phyloP scores from a whole-genome alignment of 768 basidiomycete genomes.

The Dioszegia crocea region DNA sequence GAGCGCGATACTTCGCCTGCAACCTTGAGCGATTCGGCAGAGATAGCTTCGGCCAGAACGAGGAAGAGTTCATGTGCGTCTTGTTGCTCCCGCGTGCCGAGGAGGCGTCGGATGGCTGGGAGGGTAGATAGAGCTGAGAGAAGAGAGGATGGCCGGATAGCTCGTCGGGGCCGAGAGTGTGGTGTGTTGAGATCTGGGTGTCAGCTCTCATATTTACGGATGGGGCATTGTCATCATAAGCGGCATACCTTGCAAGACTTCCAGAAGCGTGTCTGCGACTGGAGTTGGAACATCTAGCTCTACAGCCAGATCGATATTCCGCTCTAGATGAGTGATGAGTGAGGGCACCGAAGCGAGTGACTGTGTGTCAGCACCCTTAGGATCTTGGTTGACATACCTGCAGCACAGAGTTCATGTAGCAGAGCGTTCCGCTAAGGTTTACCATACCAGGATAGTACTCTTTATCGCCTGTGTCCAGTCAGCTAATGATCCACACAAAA shows the following conservation, averaged over 20 bases:
- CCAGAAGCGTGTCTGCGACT: constrained; percentile 73
- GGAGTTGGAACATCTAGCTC: constrained; percentile 76
- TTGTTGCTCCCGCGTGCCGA: constrained; percentile 89
- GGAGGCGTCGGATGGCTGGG: constrained; percentile 51
- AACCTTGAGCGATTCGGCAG: constrained; percentile 72
- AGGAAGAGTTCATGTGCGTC: constrained; percentile 98
- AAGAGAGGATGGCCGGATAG: constrained; percentile 69
- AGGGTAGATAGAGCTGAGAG: constrained; percentile 63
- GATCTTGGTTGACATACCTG: constrained; percentile 56
- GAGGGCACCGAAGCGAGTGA: constrained; percentile 82
- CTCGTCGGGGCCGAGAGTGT: constrained; percentile 52
- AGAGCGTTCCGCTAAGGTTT: constrained; percentile 92
- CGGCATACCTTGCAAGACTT: constrained; percentile 70
- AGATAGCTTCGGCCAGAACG: constrained; percentile 81
- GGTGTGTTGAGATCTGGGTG: constrained; percentile 50
- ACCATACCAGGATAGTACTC: constrained; percentile 78
- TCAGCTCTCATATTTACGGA: too few species aligned
- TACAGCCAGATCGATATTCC: constrained; percentile 71
- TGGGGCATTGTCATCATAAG: too few species aligned
- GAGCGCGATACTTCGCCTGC: constrained; percentile 68
- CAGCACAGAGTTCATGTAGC: constrained; percentile 94
- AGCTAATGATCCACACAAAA: background rate
- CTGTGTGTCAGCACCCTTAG: constrained; percentile 51
- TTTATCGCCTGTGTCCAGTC: background rate
- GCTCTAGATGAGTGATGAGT: constrained; percentile 72